Conservation (phyloP, 768 basidiomycete genomes). For the Nidularia sp. region DNA sequence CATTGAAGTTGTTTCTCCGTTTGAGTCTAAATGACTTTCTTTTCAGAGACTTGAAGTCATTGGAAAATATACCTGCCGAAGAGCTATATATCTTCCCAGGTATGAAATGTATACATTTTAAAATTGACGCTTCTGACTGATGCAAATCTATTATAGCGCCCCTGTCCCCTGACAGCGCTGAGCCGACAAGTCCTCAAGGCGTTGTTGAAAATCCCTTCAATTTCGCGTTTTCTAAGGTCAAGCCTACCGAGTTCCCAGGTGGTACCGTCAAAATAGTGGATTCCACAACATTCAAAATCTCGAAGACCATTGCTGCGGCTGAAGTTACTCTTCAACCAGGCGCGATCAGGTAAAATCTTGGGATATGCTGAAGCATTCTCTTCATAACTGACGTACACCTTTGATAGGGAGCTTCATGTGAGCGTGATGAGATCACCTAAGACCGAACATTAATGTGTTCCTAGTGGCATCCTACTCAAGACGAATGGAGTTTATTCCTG, state of each 20-base stretch:
- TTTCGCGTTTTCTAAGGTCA: slow-evolving; percentile 42
- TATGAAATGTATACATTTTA: slow-evolving; percentile 12
- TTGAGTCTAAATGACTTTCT: too few relatives aligned
- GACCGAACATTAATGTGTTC: slow-evolving; percentile 3
- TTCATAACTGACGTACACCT: not conserved
- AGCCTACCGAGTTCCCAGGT: slow-evolving; percentile 37
- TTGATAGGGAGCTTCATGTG: slow-evolving; percentile 51
- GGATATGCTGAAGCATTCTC: not conserved
- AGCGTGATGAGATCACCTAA: slow-evolving; percentile 5
- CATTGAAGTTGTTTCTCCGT: not conserved
- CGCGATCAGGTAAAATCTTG: slow-evolving; percentile 37
- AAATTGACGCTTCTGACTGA: too few relatives aligned
- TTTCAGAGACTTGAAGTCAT: slow-evolving; percentile 26
- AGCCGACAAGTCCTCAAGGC: slow-evolving; percentile 39
- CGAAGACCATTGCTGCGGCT: slow-evolving; percentile 50
- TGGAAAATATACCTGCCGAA: slow-evolving; percentile 36
- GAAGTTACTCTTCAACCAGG: slow-evolving; percentile 58
- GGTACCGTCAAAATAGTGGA: slow-evolving; percentile 50
- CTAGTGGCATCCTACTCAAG: slow-evolving; percentile 69
- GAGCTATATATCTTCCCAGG: slow-evolving; percentile 53
- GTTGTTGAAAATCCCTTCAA: slow-evolving; percentile 39
- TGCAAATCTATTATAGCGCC: slow-evolving; percentile 16
- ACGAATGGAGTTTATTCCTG: slow-evolving; percentile 64
- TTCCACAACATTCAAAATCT: slow-evolving; percentile 45
- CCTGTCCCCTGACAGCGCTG: slow-evolving; percentile 27